A percentile compares a stretch with the other conserved stretches of the same genome.
phyloP scores from a whole-genome alignment of 495 filamentous ascomycete genomes.

The Friedmanniomyces endolithicus region DNA sequence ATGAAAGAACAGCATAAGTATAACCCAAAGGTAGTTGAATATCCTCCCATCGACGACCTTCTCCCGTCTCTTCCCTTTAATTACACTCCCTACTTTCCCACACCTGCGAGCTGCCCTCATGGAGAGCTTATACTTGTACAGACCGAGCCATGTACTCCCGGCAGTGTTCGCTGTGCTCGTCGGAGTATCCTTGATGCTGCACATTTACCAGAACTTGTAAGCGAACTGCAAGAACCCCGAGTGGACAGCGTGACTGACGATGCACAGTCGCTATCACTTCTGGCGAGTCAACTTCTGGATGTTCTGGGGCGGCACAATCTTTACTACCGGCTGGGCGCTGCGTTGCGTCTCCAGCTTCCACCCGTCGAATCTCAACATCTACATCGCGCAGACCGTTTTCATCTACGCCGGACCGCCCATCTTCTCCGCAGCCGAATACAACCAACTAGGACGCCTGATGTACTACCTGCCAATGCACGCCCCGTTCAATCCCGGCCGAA shows the following conservation, averaged over 20 bases:
- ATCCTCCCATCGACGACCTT: no score
- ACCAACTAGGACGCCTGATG: conserved; percentile 61
- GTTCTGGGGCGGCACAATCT: conserved; percentile 33
- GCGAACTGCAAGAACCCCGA: background rate
- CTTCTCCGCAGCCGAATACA: conserved; percentile 63
- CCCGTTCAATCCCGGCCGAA: conserved; percentile 64
- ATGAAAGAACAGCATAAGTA: no score
- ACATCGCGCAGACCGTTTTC: conserved; percentile 23
- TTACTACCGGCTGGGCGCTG: conserved; percentile 35
- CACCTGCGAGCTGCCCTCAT: background rate
- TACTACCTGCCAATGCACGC: conserved; percentile 70
- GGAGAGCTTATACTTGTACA: conserved; percentile 21
- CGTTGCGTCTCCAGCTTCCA: conserved; percentile 30
- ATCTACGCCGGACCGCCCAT: conserved; percentile 36
- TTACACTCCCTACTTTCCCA: no score
- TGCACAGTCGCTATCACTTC: conserved; percentile 25
- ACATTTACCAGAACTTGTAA: conserved; percentile 35
- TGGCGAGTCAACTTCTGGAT: conserved; percentile 38
- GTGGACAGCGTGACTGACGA: background rate
- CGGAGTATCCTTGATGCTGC: conserved; percentile 27
- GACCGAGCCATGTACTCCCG: conserved; percentile 33
- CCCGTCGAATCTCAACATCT: conserved; percentile 27
- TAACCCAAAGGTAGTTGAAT: no score
- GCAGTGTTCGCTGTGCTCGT: conserved; percentile 32
- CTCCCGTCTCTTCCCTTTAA: no score